phyloP scores from a whole-genome alignment of 1,139 yeast species.

The Hemisphaericaspora lyxosophila region DNA sequence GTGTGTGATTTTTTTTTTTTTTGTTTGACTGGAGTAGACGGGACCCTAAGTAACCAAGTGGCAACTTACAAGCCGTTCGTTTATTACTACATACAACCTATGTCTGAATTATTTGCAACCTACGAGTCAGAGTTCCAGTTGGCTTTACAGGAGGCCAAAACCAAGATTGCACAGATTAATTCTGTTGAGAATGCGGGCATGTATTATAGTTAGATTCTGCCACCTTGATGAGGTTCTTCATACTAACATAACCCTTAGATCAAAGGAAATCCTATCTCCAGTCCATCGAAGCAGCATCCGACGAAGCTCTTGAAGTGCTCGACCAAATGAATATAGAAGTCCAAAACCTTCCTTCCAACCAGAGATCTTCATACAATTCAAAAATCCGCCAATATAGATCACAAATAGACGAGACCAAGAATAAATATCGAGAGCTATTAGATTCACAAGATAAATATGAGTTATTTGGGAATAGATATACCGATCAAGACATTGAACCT shows the following conservation, averaged over 20 bases:
- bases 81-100: slow-evolving; percentile 18
- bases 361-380: slow-evolving; percentile 67
- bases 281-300: slow-evolving; percentile 66
- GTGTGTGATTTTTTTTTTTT: slow-evolving; percentile 1
- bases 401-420: slow-evolving; percentile 60
- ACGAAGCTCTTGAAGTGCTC: slow-evolving; percentile 74
- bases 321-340: slow-evolving; percentile 83
- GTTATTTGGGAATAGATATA: slow-evolving; percentile 60
- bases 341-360: slow-evolving; percentile 72
- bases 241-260: slow-evolving; percentile 29
- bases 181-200: slow-evolving; percentile 49
- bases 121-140: slow-evolving; percentile 77
- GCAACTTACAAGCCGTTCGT: background rate
- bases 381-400: slow-evolving; percentile 66
- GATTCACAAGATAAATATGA: slow-evolving; percentile 67
- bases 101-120: slow-evolving; percentile 63
- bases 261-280: slow-evolving; percentile 52
- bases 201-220: slow-evolving; percentile 20
- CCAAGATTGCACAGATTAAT: slow-evolving; percentile 60
- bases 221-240: background rate
- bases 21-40: too few species aligned
- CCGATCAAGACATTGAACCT: slow-evolving; percentile 25
- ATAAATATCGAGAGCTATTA: slow-evolving; percentile 48
- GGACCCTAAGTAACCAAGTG: background rate
- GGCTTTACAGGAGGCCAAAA: slow-evolving; percentile 67